A percentile compares a stretch with the other conserved stretches of the same genome.
These are phyloP conservation scores for Xenoacremonium recifei DNA, from an alignment of 2,329 filamentous ascomycete genomes.

Conservation along the genomic window DNA sequence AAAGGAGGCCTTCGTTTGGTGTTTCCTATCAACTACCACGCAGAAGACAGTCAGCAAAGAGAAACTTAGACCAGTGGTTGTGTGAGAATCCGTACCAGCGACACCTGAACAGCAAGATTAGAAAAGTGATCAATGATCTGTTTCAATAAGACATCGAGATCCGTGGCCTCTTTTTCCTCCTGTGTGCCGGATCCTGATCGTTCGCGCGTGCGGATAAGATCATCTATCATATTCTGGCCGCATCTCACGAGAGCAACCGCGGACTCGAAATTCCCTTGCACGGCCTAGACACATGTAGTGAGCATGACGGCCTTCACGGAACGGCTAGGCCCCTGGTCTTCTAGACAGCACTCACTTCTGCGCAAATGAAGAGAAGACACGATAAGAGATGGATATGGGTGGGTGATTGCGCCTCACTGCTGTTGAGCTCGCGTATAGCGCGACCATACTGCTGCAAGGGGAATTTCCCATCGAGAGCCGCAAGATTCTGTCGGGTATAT, in stretches of 20 bases:
- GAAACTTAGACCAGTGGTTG: no score
- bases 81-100: no score
- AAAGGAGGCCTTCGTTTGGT: no score
- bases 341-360: conserved; percentile 1
- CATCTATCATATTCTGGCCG: neutral
- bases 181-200: no score
- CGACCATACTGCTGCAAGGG: conserved; percentile 7
- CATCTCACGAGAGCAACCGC: neutral
- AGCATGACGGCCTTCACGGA: neutral
- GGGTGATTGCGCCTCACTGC: neutral
- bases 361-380: conserved; percentile 11
- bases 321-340: no score
- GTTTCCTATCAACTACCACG: no score
- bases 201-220: neutral
- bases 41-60: no score
- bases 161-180: no score
- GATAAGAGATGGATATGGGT: conserved; percentile 8
- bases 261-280: neutral
- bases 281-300: neutral
- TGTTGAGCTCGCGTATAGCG: neutral
- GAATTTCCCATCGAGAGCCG: conserved; percentile 2
- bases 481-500: conserved; percentile 3
- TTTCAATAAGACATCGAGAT: neutral
- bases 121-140: neutral
- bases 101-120: neutral